Evolutionary conservation across 1,139 yeast species (phyloP).

Genomic region (Yamadazyma mexicana): DNA sequence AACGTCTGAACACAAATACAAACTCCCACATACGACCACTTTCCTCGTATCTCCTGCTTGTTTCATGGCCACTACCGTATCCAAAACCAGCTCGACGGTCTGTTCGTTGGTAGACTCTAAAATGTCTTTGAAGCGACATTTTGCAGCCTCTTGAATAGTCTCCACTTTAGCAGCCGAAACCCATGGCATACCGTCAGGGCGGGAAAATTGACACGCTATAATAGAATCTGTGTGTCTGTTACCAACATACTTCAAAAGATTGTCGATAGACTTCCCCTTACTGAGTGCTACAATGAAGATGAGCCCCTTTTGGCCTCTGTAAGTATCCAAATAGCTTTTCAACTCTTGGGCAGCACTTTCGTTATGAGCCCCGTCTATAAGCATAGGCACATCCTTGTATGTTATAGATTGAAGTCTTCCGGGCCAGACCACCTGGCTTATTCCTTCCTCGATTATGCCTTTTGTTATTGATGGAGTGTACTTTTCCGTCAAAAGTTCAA

Average conservation of each 20-base stretch:
- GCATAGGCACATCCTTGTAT: conserved; percentile 23
- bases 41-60: conserved; percentile 27
- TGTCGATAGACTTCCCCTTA: conserved; percentile 61
- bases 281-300: conserved; percentile 76
- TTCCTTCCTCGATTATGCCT: conserved; percentile 47
- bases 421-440: conserved; percentile 56
- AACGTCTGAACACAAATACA: conserved; percentile 73
- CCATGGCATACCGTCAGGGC: conserved; percentile 95
- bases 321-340: conserved; percentile 31
- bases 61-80: conserved; percentile 17
- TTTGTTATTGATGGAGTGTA: conserved; percentile 22
- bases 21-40: conserved; percentile 73
- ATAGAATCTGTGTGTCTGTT: conserved; percentile 50
- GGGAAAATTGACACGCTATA: conserved; percentile 60
- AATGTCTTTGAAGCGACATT: conserved; percentile 28
- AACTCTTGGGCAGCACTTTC: conserved; percentile 77
- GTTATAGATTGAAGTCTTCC: conserved; percentile 54
- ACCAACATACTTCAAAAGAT: conserved; percentile 54
- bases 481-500: conserved; percentile 35
- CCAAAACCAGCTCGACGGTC: conserved; percentile 18
- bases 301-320: conserved; percentile 31
- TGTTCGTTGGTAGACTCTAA: conserved; percentile 8
- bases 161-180: conserved; percentile 49
- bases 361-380: conserved; percentile 91
- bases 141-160: conserved; percentile 34